Evolutionary conservation across 2,329 filamentous ascomycete species (phyloP).

Genomic region (Aureobasidium sp.): DNA sequence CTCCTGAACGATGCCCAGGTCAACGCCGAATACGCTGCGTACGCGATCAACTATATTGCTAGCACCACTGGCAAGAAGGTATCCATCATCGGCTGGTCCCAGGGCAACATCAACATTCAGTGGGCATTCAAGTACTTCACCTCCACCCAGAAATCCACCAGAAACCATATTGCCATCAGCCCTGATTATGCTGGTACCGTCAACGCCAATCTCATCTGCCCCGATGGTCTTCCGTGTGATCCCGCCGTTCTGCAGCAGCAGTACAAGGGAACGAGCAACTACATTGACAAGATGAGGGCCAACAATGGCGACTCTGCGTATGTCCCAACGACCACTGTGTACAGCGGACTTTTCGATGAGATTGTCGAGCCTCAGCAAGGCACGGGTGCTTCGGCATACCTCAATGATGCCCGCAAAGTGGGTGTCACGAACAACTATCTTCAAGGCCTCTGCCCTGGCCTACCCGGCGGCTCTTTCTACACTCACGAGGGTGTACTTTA

Average conservation of each 20-base stretch:
- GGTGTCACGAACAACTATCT: slow-evolving; percentile 45
- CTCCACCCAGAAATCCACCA: slow-evolving; percentile 35
- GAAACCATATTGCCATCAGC: slow-evolving; percentile 45
- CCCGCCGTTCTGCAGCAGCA: slow-evolving; percentile 42
- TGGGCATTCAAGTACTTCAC: slow-evolving; percentile 53
- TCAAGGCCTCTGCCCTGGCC: slow-evolving; percentile 34
- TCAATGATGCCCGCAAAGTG: slow-evolving; percentile 34
- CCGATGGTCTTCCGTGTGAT: slow-evolving; percentile 23
- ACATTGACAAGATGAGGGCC: slow-evolving; percentile 34
- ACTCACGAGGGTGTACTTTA: slow-evolving; percentile 44
- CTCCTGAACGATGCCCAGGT: slow-evolving; percentile 41
- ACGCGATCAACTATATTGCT: slow-evolving; percentile 49
- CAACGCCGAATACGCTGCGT: slow-evolving; percentile 48
- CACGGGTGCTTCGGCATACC: slow-evolving; percentile 37
- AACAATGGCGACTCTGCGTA: slow-evolving; percentile 44
- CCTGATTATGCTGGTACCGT: slow-evolving; percentile 46
- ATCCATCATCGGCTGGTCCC: slow-evolving; percentile 45
- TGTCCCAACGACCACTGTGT: slow-evolving; percentile 47
- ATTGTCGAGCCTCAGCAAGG: slow-evolving; percentile 44
- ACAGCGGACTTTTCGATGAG: slow-evolving; percentile 41
- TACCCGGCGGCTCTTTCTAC: slow-evolving; percentile 38
- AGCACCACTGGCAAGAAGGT: slow-evolving; percentile 33
- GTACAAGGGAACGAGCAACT: slow-evolving; percentile 31
- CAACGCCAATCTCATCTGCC: slow-evolving; percentile 28
- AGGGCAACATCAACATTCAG: slow-evolving; percentile 46